These are phyloP conservation scores for Pseudogymnoascus sp. DNA, from an alignment of 2,329 filamentous ascomycete species.

Conservation along the genomic window DNA sequence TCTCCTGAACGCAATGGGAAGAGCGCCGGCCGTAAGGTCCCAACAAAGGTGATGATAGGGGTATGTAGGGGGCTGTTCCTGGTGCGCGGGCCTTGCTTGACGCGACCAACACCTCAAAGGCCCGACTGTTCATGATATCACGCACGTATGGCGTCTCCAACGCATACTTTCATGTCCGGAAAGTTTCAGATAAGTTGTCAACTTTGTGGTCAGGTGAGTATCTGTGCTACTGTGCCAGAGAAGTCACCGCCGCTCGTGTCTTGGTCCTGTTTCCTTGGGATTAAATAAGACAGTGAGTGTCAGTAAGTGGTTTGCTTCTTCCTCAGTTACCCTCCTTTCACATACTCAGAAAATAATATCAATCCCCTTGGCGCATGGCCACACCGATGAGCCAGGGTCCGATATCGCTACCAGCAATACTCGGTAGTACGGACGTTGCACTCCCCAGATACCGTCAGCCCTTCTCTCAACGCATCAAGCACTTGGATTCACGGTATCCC, in stretches of 20 bases:
- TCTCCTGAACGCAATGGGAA: not conserved
- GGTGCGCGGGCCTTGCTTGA: not conserved
- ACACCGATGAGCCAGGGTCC: not conserved
- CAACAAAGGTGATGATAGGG: not conserved
- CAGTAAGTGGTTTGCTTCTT: not conserved
- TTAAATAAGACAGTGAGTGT: not conserved
- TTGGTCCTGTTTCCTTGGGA: not conserved
- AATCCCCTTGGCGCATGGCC: not conserved
- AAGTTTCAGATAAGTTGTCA: not conserved
- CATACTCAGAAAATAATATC: not conserved
- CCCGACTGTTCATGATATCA: not conserved
- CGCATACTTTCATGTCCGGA: not conserved
- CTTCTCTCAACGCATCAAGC: not conserved
- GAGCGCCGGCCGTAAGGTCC: not conserved
- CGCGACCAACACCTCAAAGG: not conserved
- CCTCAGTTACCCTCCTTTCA: not conserved
- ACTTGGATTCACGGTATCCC: not conserved
- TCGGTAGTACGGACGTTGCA: not conserved
- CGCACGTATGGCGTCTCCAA: not conserved
- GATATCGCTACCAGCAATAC: not conserved
- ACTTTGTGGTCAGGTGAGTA: not conserved
- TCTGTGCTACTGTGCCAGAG: not conserved
- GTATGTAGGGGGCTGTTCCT: not conserved
- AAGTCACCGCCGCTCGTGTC: not conserved
- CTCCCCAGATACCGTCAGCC: not conserved